Evolutionary conservation across 2,329 filamentous ascomycete species (phyloP).

Genomic region (Dothideomycetidae sp.): DNA sequence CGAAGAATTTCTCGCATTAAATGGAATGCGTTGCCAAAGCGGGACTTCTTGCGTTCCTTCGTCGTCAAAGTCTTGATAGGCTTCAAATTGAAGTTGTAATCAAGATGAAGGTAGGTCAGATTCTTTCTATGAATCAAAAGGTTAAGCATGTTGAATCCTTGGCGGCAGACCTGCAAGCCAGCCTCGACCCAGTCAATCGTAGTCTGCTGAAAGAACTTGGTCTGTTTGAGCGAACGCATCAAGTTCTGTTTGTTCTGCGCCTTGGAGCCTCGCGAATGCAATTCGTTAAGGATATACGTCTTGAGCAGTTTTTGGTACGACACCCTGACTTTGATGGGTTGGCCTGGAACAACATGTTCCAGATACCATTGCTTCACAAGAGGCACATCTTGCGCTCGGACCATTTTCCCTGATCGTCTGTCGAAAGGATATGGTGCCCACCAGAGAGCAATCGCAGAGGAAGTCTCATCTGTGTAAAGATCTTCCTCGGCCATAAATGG

Average conservation of each 20-base stretch:
- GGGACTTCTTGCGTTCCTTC: slow-evolving; percentile 97
- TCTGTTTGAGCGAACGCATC: slow-evolving; percentile 77
- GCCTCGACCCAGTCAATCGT: slow-evolving; percentile 99
- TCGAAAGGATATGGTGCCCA: slow-evolving; percentile 98
- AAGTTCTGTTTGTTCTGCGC: slow-evolving; percentile 90
- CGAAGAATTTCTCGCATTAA: slow-evolving; percentile 96
- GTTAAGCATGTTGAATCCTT: slow-evolving; percentile 99
- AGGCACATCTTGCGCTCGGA: slow-evolving; percentile 90
- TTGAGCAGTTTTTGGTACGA: slow-evolving; percentile 98
- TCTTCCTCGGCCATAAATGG: slow-evolving; percentile 86
- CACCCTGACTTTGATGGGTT: slow-evolving; percentile 92
- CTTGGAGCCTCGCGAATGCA: slow-evolving; percentile 92
- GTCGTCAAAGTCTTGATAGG: slow-evolving; percentile 97
- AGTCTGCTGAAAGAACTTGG: slow-evolving; percentile 99
- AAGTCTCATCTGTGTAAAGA: slow-evolving; percentile 75
- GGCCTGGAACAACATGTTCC: slow-evolving; percentile 79
- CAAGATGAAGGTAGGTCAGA: slow-evolving; percentile 90
- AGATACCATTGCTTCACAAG: slow-evolving; percentile 97
- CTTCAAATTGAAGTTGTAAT: slow-evolving; percentile 99
- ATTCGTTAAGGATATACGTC: slow-evolving; percentile 87
- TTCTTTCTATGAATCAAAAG: slow-evolving; percentile 97
- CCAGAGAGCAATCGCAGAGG: slow-evolving; percentile 86
- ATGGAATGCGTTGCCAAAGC: slow-evolving; percentile 98
- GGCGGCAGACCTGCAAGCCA: slow-evolving; percentile 90
- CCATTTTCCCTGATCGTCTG: slow-evolving; percentile 85